Evolutionary conservation across 805 yeast species (phyloP).

Genomic region (Lipomyces lipofer): DNA sequence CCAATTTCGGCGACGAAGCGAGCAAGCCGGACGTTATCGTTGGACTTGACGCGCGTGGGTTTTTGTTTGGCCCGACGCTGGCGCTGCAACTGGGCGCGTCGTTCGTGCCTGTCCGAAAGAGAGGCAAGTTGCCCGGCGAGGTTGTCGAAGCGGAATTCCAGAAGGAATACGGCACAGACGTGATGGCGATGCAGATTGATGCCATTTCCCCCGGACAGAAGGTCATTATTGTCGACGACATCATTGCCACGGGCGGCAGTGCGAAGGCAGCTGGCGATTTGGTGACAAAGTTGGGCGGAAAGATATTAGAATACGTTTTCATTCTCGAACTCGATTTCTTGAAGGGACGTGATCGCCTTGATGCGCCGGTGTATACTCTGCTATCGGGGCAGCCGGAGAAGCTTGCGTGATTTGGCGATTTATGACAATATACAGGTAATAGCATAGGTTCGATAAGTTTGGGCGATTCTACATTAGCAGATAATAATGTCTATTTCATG

Average conservation of each 20-base stretch:
- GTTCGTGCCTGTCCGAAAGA: conserved; percentile 92
- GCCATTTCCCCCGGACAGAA: conserved; percentile 77
- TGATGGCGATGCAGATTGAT: conserved; percentile 82
- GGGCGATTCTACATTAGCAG: too few relatives aligned
- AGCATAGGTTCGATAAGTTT: too few relatives aligned
- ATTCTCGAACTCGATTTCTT: conserved; percentile 94
- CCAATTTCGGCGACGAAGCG: conserved; percentile 46
- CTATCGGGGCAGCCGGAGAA: conserved; percentile 42
- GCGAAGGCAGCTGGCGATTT: conserved; percentile 92
- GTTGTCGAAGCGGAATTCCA: conserved; percentile 66
- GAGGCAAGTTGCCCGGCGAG: conserved; percentile 92
- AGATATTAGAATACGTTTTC: conserved; percentile 77
- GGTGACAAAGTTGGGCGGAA: conserved; percentile 64
- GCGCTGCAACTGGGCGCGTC: conserved; percentile 89
- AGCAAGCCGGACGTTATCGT: conserved; percentile 81
- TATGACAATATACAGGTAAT: too few relatives aligned
- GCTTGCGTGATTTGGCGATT: conserved; percentile 14
- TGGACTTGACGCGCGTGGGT: conserved; percentile 96
- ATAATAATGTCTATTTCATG: too few relatives aligned
- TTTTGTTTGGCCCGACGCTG: conserved; percentile 91
- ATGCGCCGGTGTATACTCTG: conserved; percentile 85
- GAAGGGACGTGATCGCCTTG: conserved; percentile 85
- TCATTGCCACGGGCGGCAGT: conserved; percentile 94
- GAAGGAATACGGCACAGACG: conserved; percentile 92
- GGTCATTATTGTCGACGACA: conserved; percentile 89